Conservation (phyloP, 495 filamentous ascomycete species). For the Aspergillus taichungensis region DNA sequence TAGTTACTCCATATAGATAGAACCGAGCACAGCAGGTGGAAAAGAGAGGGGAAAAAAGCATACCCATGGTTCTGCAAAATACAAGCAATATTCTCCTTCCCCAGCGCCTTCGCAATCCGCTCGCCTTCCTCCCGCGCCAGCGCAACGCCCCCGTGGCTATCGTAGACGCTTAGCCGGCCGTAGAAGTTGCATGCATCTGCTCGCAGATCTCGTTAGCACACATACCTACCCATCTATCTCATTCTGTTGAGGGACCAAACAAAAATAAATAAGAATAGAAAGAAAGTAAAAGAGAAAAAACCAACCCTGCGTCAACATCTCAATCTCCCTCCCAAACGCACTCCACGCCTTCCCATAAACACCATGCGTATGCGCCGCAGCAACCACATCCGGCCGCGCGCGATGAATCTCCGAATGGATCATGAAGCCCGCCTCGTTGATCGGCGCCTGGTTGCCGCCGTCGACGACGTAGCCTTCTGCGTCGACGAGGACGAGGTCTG, state of each 20-base stretch:
- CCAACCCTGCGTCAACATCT: constrained; percentile 40
- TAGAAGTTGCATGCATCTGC: constrained; percentile 52
- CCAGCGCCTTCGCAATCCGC: constrained; percentile 50
- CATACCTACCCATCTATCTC: too few species aligned
- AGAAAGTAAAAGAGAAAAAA: too few species aligned
- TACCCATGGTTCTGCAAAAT: constrained; percentile 61
- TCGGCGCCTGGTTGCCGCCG: constrained; percentile 40
- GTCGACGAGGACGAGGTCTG: constrained; percentile 44
- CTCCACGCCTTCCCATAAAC: constrained; percentile 40
- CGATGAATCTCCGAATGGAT: constrained; percentile 52
- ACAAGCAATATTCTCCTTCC: constrained; percentile 50
- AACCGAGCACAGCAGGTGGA: too few species aligned
- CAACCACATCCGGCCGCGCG: constrained; percentile 41
- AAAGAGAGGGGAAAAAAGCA: too few species aligned
- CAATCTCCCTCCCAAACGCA: constrained; percentile 37
- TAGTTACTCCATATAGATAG: too few species aligned
- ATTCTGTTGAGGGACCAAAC: too few species aligned
- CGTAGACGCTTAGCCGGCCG: constrained; percentile 42
- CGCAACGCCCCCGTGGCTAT: constrained; percentile 47
- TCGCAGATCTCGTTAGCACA: neutral
- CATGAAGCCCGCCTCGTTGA: constrained; percentile 62
- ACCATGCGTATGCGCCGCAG: constrained; percentile 42
- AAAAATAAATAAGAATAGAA: too few species aligned
- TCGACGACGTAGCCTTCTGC: constrained; percentile 40
- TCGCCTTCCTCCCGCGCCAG: constrained; percentile 53